Evolutionary conservation across 352 stramenopile species (phyloP), one percentile per base, ranked within the genome.

Genomic region (Pythium pectinolyticum): DNA sequence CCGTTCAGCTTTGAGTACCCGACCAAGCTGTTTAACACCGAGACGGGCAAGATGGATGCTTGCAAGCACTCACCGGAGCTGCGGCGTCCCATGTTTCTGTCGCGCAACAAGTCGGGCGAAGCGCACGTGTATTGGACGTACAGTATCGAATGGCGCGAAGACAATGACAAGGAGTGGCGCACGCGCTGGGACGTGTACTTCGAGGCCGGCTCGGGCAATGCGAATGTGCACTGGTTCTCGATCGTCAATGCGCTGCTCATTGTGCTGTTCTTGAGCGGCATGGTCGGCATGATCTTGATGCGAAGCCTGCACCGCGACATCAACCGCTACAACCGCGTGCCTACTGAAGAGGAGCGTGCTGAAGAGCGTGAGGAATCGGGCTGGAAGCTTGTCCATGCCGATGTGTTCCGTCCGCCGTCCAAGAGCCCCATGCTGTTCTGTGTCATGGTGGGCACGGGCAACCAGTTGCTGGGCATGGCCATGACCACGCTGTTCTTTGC

Each of bases 191-290:
- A 99, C 80, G 92, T 99, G 25, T 99, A 99, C 86, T 94, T 99
- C 52, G 86, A 96, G 61, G 86, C 80, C 25, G 84, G 89, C 27
- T 90, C 80, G 31, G 86, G 92, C 27, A 93, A 93, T 22, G 89
- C 97, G 54, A 93, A 99, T 69, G 97, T 99, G 57, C 98, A 99
- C 82, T 99, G 97, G 97, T 99, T 99, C 80, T 98, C 90, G 39
- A 99, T 99, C 70, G 97, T 99, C 69, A 99, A 99, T 64, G 98
- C 94, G 22, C 92, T 99, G 35, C 91, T 99, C 68, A 99, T 99
- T 69, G 97, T 99, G 39, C 81, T 99, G 15, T 99, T 99, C 77
- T 74, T 99, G 25, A 98, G 94, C 30, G 95, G 94, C 25, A 99
- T 99, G 94, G 97, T 99, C 57, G 96, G 95, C 41, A 98, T 99